Conservation (phyloP, 352 stramenopile genomes). For the Globisporangium mamillatum region DNA sequence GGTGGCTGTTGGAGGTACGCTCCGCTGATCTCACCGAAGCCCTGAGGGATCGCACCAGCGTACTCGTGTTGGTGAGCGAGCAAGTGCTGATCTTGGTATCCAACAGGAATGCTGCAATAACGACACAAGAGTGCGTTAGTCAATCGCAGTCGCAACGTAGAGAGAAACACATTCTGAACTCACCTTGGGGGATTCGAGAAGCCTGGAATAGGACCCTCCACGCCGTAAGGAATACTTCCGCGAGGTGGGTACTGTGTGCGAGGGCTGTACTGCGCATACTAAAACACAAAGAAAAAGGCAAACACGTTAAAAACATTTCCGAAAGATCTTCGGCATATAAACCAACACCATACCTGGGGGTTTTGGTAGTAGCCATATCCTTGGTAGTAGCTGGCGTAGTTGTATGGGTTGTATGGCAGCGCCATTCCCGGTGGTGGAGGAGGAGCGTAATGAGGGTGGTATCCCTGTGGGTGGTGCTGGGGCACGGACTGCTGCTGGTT, state of each 20-base stretch:
- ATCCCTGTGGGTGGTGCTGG: constrained; percentile 77
- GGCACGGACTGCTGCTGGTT: constrained; percentile 40
- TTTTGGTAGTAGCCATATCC: constrained; percentile 89
- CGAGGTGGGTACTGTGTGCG: constrained; percentile 82
- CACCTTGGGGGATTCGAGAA: constrained; percentile 76
- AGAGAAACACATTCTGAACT: neutral
- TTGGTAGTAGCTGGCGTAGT: constrained; percentile 84
- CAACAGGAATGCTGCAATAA: constrained; percentile 50
- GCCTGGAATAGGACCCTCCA: constrained; percentile 74
- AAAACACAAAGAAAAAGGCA: constrained; percentile 14
- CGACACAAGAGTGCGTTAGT: constrained; percentile 1
- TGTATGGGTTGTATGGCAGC: constrained; percentile 88
- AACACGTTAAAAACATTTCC: constrained; percentile 8
- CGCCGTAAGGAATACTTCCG: constrained; percentile 79
- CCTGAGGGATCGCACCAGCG: constrained; percentile 63
- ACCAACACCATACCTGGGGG: constrained; percentile 46
- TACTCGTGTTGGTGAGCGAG: constrained; percentile 82
- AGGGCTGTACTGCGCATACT: constrained; percentile 87
- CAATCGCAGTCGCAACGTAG: neutral
- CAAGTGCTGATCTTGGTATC: constrained; percentile 84
- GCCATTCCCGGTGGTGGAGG: constrained; percentile 84
- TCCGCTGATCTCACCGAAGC: constrained; percentile 80
- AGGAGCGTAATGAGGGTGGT: constrained; percentile 79
- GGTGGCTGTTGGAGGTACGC: constrained; percentile 69
- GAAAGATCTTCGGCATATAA: neutral